Percentiles rank a stretch among this genome's conserved stretches.
These are phyloP conservation scores for Coemansia sp. DNA, from an alignment of 192 early-diverging fungal species.

Conservation along the genomic window DNA sequence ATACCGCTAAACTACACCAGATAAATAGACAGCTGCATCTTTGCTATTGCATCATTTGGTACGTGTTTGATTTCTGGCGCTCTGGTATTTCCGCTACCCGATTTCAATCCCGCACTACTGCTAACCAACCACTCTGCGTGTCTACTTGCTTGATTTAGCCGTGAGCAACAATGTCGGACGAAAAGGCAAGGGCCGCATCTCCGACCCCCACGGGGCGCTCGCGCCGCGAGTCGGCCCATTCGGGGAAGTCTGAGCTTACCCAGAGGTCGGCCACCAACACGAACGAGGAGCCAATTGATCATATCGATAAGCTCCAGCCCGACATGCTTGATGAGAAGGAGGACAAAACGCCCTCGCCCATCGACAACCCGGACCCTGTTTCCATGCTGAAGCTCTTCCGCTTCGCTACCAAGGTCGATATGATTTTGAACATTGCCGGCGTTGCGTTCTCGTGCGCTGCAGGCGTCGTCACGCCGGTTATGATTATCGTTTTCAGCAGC, in stretches of 20 bases:
- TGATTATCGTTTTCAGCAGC: constrained; percentile 47
- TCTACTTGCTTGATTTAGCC: background rate
- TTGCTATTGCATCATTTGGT: constrained; percentile 2
- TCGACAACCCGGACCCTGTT: constrained; percentile 33
- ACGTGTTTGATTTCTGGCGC: background rate
- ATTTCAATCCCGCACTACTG: background rate
- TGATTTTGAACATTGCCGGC: constrained; percentile 54
- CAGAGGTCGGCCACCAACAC: background rate
- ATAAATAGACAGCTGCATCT: background rate
- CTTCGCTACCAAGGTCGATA: constrained; percentile 63
- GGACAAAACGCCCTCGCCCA: background rate
- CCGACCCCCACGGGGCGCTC: background rate
- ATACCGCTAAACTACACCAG: background rate
- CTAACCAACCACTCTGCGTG: background rate
- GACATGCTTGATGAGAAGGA: background rate
- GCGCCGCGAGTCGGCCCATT: constrained; percentile 2
- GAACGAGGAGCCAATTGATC: constrained; percentile 5
- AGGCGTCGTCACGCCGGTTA: constrained; percentile 46
- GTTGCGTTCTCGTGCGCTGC: constrained; percentile 38
- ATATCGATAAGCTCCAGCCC: constrained; percentile 14
- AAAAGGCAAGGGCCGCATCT: background rate
- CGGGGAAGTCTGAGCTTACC: background rate
- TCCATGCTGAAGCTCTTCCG: constrained; percentile 60
- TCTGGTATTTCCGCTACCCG: background rate
- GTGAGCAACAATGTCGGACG: constrained; percentile 2